These are phyloP conservation scores for Talaromyces thailandensis DNA, from an alignment of 495 filamentous ascomycete genomes.

Conservation along the genomic window DNA sequence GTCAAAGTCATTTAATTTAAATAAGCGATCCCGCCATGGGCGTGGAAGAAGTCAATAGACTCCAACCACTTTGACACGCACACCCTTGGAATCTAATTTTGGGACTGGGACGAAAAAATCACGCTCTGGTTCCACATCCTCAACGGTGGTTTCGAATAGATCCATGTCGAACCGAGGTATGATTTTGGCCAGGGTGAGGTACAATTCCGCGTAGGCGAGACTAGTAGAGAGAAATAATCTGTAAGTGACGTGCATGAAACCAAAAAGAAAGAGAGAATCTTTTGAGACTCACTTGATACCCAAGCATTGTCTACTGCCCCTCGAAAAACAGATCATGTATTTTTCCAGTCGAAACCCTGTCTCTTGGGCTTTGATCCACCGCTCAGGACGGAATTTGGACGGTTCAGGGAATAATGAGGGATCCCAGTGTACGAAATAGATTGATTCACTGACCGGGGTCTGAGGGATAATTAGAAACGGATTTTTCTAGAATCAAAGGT, in stretches of 20 bases:
- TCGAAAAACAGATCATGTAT: conserved; percentile 21
- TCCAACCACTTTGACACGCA: conserved; percentile 14
- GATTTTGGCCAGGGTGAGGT: conserved; percentile 20
- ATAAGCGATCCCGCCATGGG: not conserved
- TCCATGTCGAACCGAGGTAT: conserved; percentile 19
- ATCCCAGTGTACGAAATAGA: conserved; percentile 29
- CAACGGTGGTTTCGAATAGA: conserved; percentile 28
- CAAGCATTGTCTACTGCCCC: conserved; percentile 17
- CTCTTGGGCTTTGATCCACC: conserved; percentile 26
- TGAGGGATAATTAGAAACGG: not conserved
- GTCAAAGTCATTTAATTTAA: not conserved
- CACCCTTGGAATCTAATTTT: conserved; percentile 23
- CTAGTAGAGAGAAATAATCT: conserved; percentile 1
- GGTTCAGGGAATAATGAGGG: conserved; percentile 32
- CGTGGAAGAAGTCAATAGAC: not conserved
- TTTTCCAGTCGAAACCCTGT: conserved; percentile 7
- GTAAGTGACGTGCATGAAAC: not conserved
- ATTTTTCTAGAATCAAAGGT: not conserved
- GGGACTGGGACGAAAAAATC: conserved; percentile 28
- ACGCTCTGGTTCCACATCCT: conserved; percentile 22
- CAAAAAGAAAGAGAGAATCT: conserved; percentile 6
- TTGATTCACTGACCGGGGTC: conserved; percentile 31
- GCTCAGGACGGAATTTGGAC: conserved; percentile 28
- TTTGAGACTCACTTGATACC: conserved; percentile 17
- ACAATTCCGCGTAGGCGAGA: conserved; percentile 26